Percentiles rank a stretch among this genome's conserved stretches.
Evolutionary conservation across 768 basidiomycete species (phyloP).

Genomic region (Lentinula sp.): DNA sequence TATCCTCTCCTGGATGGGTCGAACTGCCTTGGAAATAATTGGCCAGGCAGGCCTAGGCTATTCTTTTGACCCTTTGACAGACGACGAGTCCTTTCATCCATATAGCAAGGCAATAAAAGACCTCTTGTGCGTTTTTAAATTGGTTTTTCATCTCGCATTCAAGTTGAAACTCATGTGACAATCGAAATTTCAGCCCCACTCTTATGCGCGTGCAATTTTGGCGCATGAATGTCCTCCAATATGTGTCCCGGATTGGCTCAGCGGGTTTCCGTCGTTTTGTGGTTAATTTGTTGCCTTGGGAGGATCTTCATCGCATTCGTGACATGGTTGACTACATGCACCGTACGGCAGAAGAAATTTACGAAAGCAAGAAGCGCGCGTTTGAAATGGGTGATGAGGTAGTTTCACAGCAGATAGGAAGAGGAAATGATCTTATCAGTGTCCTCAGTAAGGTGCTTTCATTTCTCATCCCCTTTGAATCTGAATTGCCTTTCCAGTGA

Average conservation of each 20-base stretch:
- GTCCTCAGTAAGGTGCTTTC: slow-evolving; percentile 19
- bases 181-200: neutral
- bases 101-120: neutral
- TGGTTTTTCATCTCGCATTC: neutral
- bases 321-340: slow-evolving; percentile 24
- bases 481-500: slow-evolving; percentile 19
- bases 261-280: slow-evolving; percentile 22
- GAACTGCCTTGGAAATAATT: neutral
- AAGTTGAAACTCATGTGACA: neutral
- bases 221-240: slow-evolving; percentile 16
- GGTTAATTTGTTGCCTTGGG: slow-evolving; percentile 15
- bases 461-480: neutral
- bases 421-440: slow-evolving; percentile 31
- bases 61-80: slow-evolving; percentile 3
- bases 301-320: slow-evolving; percentile 15
- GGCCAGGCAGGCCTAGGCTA: slow-evolving; percentile 1
- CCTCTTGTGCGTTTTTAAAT: neutral
- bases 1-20: slow-evolving; percentile 4
- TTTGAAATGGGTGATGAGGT: slow-evolving; percentile 19
- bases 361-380: slow-evolving; percentile 21
- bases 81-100: neutral
- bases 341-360: slow-evolving; percentile 18
- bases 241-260: slow-evolving; percentile 17
- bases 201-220: neutral
- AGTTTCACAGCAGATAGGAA: slow-evolving; percentile 18